Percentiles rank a stretch among this genome's conserved stretches.
Conservation (phyloP, 2,329 filamentous ascomycete genomes). For the Cadophora luteo-olivacea region DNA sequence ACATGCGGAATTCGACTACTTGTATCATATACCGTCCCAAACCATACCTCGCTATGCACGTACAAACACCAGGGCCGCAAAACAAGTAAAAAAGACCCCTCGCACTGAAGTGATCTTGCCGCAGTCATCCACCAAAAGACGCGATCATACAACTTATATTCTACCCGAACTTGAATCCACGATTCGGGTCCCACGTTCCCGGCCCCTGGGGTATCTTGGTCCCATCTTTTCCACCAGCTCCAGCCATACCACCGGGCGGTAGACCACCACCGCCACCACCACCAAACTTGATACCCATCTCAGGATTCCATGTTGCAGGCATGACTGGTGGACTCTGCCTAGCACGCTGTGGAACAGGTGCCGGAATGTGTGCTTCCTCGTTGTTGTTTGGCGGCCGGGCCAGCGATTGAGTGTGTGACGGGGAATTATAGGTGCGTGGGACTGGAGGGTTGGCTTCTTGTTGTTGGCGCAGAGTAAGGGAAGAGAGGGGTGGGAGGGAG, state of each 20-base stretch:
- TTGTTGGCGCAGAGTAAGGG: conserved; percentile 40
- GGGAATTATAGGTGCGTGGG: conserved; percentile 27
- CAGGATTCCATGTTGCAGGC: conserved; percentile 76
- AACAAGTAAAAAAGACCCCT: not conserved
- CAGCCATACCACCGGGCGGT: not conserved
- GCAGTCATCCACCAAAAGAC: not conserved
- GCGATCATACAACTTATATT: not conserved
- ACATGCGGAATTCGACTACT: not conserved
- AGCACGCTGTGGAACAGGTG: conserved; percentile 58
- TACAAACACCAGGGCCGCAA: not conserved
- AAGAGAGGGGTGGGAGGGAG: conserved; percentile 26
- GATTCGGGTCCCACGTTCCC: conserved; percentile 42
- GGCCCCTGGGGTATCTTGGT: not conserved
- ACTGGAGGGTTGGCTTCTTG: conserved; percentile 24
- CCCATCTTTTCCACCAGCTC: conserved; percentile 9
- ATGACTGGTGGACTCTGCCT: conserved; percentile 52
- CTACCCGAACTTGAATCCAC: conserved; percentile 42
- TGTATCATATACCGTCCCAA: not conserved
- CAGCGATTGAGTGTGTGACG: conserved; percentile 28
- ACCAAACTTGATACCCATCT: conserved; percentile 81
- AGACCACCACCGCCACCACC: conserved; percentile 46
- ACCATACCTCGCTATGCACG: conserved; percentile 9
- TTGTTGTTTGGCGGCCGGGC: conserved; percentile 42
- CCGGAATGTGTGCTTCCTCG: conserved; percentile 45
- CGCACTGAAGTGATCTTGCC: not conserved